These are phyloP conservation scores for Plasmodium chabaudi DNA, from an alignment of 169 alveolate species.

Conservation along the genomic window DNA sequence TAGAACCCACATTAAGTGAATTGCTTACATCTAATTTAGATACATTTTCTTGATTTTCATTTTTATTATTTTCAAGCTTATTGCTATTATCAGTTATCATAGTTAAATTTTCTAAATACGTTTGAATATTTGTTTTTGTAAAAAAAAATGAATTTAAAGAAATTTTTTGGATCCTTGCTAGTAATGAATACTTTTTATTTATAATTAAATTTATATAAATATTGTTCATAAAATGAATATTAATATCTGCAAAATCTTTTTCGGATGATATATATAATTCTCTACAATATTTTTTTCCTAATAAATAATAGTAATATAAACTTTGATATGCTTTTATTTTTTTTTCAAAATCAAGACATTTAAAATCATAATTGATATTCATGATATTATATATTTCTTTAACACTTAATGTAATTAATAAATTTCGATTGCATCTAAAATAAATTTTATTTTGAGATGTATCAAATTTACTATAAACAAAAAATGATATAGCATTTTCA, in stretches of 20 bases:
- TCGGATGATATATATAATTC: constrained; percentile 61
- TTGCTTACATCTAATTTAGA: neutral
- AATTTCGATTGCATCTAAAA: constrained; percentile 18
- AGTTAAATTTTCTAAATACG: constrained; percentile 6
- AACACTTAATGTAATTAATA: constrained; percentile 34
- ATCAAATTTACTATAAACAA: constrained; percentile 37
- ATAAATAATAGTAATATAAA: constrained; percentile 38
- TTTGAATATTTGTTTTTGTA: constrained; percentile 28
- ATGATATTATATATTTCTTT: constrained; percentile 44
- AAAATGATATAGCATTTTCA: constrained; percentile 13
- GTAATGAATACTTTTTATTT: constrained; percentile 36
- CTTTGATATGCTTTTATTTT: constrained; percentile 37
- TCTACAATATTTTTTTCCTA: constrained; percentile 65
- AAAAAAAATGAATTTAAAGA: constrained; percentile 55
- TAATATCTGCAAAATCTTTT: constrained; percentile 40
- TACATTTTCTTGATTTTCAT: neutral
- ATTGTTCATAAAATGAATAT: constrained; percentile 25
- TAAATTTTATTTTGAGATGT: constrained; percentile 54
- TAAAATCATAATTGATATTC: constrained; percentile 25
- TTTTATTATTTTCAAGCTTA: neutral
- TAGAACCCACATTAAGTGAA: neutral
- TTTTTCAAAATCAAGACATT: constrained; percentile 44
- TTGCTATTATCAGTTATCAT: constrained; percentile 16
- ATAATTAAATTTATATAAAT: constrained; percentile 28
- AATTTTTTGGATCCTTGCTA: constrained; percentile 7